Base-by-base conservation (phyloP, 805 yeast species). In the Helenozyma baotianmanensis region DNA sequence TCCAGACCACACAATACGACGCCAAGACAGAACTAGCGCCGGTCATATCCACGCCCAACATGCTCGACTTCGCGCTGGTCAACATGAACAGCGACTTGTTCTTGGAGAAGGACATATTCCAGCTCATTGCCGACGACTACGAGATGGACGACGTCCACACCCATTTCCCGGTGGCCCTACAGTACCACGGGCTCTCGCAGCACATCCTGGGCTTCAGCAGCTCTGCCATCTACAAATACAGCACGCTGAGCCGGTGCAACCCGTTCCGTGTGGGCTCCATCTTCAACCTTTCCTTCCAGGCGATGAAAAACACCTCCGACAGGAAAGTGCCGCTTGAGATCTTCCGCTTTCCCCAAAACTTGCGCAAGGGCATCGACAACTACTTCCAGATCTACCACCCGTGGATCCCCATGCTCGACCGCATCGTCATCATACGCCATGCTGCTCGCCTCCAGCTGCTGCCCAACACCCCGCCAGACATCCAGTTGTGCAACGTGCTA, bases 261-360 rank as follows among this genome's bases (percentile, higher is more conserved):
- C 54, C 56, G n/a, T 51, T 50, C 26, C 30, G 53, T n/a, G 54
- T 51, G n/a, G 52, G 53, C 2, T 47, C 54, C 6, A 50, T 51
- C 9, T 51, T 51, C 38, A 45, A 47, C 32, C 31, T 51, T 1
- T 41, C 48, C 14, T 48, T 53, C 12, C 17, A 33, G 14, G 25
- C 32, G 2, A 32, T 42, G 23, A 24, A 22, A 4, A 33, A 36
- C 9, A 30, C 38, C 11, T 35, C 26, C 14, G 29, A 23, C n/a
- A 24, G 45, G 9, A 39, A 42, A 29, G 27, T 43, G 13, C 54
- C 54, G 6, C 24, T 25, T 10, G 52, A 47, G 27, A 45, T 51
- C 7, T 48, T 43, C 21, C 41, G 38, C 15, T 48, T 48, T 19
- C 51, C 51, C 2, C 13, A 9, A 3, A 38, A 50, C 21, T 25